Base-by-base conservation (phyloP, 805 yeast species). In the Starmerella riodocensis region DNA sequence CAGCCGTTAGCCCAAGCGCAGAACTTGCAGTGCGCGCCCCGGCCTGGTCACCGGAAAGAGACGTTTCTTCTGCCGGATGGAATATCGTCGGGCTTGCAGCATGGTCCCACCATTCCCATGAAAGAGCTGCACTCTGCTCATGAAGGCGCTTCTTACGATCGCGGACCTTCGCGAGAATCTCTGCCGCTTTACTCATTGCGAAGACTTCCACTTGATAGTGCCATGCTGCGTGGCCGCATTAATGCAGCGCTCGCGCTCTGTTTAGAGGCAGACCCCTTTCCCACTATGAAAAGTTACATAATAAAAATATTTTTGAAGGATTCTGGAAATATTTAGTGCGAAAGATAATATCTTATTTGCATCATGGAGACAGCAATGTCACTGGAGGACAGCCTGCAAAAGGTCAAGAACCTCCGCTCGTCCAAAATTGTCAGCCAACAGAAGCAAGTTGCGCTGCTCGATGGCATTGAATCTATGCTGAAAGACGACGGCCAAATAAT, bases 391-490 rank as follows among this genome's bases (percentile, higher is more conserved):
- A 38, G 43, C n/a, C 31, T 49, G 36, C 40, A 43, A 18, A 39
- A 36, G 19, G 43, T 46, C 20, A 34, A 49, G 8, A 30, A 31
- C 1, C 42, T 42, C 19, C 33, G 48, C 7, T 31, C 43, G 11
- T 45, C 51, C 4, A 48, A 53, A 40, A 49, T 49, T 19, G 49
- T 50, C 4, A 32, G 34, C 4, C 55, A 52, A 26, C 39, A 29
- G 4, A 48, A 45, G 53, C 66, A 82, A 47, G 94, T 95, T 7
- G 62, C 83, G 21, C 76, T 88, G 41, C 67, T 91, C 35, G 70
- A 78, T 18, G 94, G 96, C 3, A 86, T 91, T 35, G 99, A 91
- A 57, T 94, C 83, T 51, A 82, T 82, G 50, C 69, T 91, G 32
- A 66, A 69, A 32, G 84, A 76, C 47, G 81, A 78, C 50, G 54